Conservation (phyloP, 768 basidiomycete species). For the Leucocoprinus birnbaumii region DNA sequence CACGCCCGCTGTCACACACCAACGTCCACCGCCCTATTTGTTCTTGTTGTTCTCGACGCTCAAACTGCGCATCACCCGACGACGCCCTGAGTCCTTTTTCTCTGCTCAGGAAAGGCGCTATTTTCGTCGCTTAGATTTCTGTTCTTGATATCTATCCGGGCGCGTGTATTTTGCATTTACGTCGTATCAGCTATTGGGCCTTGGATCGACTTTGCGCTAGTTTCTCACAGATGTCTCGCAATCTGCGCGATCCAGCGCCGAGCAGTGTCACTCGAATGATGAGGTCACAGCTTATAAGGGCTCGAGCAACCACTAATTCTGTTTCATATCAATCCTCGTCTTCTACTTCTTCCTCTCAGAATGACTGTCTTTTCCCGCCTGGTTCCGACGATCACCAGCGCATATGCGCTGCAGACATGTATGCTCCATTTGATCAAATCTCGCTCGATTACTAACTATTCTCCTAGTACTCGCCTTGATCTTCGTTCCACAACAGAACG, state of each 20-base stretch:
- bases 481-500: slow-evolving; percentile 64
- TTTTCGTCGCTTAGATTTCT: too few relatives aligned
- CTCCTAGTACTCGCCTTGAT: slow-evolving; percentile 48
- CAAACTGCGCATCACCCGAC: not conserved
- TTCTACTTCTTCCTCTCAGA: slow-evolving; percentile 2
- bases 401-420: slow-evolving; percentile 52
- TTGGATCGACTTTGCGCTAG: not conserved
- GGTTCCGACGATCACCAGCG: slow-evolving; percentile 43
- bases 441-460: not conserved
- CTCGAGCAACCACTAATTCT: not conserved
- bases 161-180: too few relatives aligned
- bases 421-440: slow-evolving; percentile 1
- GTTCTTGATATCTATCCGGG: too few relatives aligned
- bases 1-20: slow-evolving; percentile 8
- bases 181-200: too few relatives aligned
- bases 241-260: not conserved
- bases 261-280: not conserved
- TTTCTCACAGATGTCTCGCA: not conserved
- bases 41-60: not conserved
- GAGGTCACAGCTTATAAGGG: too few relatives aligned
- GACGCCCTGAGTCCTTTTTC: too few relatives aligned
- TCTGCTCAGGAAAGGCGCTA: too few relatives aligned
- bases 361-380: slow-evolving; percentile 54
- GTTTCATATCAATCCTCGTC: slow-evolving; percentile 1
- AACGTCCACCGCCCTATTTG: slow-evolving; percentile 1